Evolutionary conservation across 164 flowering plant species (phyloP), one percentile per base, ranked within the genome.

Genomic region (Houttuynia cordata): DNA sequence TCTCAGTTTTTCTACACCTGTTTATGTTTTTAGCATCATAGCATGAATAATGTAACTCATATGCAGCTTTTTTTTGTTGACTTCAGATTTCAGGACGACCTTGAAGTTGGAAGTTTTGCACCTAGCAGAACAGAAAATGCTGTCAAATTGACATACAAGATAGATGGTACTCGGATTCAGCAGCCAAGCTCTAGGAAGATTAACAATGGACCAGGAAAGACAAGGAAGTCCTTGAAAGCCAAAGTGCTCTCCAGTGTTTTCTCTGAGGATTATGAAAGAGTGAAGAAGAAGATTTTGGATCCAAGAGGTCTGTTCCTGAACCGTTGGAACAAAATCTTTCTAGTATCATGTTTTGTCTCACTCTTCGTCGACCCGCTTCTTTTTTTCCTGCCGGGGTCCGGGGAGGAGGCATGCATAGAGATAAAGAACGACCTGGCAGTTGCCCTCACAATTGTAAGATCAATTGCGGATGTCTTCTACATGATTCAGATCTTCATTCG

Each of bases 321-420:
- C 0, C 62, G 77, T 68, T 93, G 98, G 99, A 90, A 87, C 81
- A 84, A 80, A 75, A 73, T 88, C 40, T 85, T 91, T 71, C 72
- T 91, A 47, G 69, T 84, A 34, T 80, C 86, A 17, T 91, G 91
- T 71, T 72, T 91, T 58, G 70, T 91, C 67, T 91, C 99, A 10
- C 76, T 94, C 67, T 90, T 86, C 45, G 83, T 91, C 13, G 99
- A 91, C 59, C 99, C 99, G 53, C 73, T 93, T 4, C 86, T 88
- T 70, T 86, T 91, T 64, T 88, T 72, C 79, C 68, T 91, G 70
- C 95, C 93, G 0, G 74, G 62, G 19, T 78, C 79, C 9, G 20
- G 58, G 52, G 60, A 68, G 17, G 72, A 81, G 22, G 56, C 64
- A 30, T 93, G 99, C 72, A 78, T 90, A 22, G 75, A 74, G 7